A percentile compares a stretch with the other conserved stretches of the same genome.
Conservation (phyloP, 495 filamentous ascomycete genomes). For the Aspergillus kassunensis region DNA sequence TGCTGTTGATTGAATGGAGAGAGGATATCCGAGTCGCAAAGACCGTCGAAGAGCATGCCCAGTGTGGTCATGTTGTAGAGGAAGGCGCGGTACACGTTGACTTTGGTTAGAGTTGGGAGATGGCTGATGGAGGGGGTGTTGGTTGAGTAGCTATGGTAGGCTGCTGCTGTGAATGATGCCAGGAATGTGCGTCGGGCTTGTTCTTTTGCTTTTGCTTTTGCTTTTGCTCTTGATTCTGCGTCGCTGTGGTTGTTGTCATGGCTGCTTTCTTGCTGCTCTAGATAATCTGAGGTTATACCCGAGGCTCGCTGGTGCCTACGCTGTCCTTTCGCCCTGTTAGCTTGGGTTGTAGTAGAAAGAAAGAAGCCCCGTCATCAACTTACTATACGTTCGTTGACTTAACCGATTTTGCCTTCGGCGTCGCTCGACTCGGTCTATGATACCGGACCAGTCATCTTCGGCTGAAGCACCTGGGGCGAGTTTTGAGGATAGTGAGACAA, state of each 20-base stretch:
- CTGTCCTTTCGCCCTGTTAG: background rate
- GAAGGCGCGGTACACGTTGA: background rate
- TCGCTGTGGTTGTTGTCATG: no score
- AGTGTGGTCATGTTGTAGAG: background rate
- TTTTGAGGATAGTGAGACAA: no score
- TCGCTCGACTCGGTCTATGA: background rate
- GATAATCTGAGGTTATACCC: no score
- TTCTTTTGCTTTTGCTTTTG: no score
- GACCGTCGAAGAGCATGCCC: background rate
- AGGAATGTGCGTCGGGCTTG: no score
- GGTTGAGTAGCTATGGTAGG: background rate
- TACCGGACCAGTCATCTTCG: background rate
- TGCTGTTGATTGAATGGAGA: background rate
- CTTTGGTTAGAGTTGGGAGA: background rate
- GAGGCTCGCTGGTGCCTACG: background rate
- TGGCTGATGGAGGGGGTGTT: background rate
- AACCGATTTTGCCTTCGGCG: background rate
- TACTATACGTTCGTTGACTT: background rate
- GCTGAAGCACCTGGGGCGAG: no score
- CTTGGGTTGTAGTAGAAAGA: no score
- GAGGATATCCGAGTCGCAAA: background rate
- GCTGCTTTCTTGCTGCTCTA: no score
- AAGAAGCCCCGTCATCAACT: no score
- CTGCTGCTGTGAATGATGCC: background rate
- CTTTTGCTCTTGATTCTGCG: no score